Evolutionary conservation across 768 basidiomycete genomes (phyloP).

Genomic region (Pleurotus giganteus): DNA sequence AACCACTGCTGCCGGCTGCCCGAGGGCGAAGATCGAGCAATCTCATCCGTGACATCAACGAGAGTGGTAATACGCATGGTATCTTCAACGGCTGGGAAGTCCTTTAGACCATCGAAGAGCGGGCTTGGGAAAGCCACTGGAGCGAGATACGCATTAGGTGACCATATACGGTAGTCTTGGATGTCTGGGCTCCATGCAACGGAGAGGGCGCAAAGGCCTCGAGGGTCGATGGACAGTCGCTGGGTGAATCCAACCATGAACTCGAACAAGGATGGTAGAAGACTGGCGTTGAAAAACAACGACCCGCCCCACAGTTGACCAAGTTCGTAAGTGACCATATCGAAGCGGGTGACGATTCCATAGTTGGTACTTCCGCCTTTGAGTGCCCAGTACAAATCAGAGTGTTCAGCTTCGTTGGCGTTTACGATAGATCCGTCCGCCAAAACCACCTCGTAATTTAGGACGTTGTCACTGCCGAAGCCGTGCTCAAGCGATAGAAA

Average conservation of each 20-base stretch:
- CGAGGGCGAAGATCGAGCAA: not conserved
- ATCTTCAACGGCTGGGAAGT: not conserved
- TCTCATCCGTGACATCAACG: constrained; percentile 1
- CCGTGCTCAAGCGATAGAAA: constrained; percentile 13
- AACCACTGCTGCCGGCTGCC: constrained; percentile 1
- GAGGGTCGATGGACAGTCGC: constrained; percentile 3
- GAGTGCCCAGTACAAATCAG: constrained; percentile 17
- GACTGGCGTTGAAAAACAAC: constrained; percentile 12
- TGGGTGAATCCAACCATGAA: constrained; percentile 9
- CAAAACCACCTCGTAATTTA: constrained; percentile 17
- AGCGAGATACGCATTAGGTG: constrained; percentile 7
- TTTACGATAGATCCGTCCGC: constrained; percentile 12
- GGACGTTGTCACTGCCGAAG: constrained; percentile 13
- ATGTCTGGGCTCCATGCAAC: constrained; percentile 7
- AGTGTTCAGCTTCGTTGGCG: constrained; percentile 8
- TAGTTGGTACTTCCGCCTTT: constrained; percentile 18
- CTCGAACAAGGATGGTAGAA: constrained; percentile 2
- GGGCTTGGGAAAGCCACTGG: constrained; percentile 2
- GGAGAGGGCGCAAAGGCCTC: constrained; percentile 9
- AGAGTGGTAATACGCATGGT: constrained; percentile 9
- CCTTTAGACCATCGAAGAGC: constrained; percentile 7
- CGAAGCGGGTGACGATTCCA: constrained; percentile 18
- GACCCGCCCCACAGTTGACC: constrained; percentile 15
- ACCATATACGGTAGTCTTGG: constrained; percentile 11
- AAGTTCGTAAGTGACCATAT: constrained; percentile 10